Base-by-base conservation (phyloP, 169 alveolate genomes). In the Eimeria tenella region DNA sequence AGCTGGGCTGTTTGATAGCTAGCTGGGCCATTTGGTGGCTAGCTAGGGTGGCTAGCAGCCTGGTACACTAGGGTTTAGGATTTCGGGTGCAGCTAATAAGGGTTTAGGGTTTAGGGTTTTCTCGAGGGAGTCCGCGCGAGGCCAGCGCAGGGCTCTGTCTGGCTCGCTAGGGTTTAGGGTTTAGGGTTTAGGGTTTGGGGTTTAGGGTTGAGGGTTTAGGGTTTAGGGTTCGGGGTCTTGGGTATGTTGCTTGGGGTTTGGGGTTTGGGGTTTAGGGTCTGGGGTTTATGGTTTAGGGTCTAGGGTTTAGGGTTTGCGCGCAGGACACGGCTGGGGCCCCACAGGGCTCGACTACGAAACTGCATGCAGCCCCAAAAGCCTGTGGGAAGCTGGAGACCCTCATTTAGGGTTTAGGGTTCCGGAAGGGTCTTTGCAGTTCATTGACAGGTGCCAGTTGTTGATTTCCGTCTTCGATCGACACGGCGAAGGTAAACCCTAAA, bases 381-480 rank as follows among this genome's bases (percentile, higher is more conserved):
- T 75, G 10, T 5, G 63, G 13, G 86, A 75, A 25, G 86, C 65
- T 5, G 63, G 63, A 9, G 4, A 62, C 56, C 21, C 13, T 17
- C 0, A 31, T 4, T 17, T 17, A 17, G 86, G 63, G 7, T 5
- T 9, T 5, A 15, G 21, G 25, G 86, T 4, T 75, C 42, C 25
- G 21, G 88, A 70, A 23, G 94, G 77, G 4, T 31, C 81, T 13
- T 60, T 73, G 7, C 74, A 88, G 21, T 42, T 75, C 31, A 52
- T 88, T 11, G 94, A 70, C 17, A 4, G 75, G 4, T 88, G 94
- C 62, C 87, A 88, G 77, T 55, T 88, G 31, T 77, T 88, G 8
- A 88, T 88, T 19, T 70, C 87, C 13, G 94, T 88, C 77, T 88
- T 50, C 50, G 94, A 88, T n/a, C 25, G 52, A 13, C 75, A 55